phyloP scores from a whole-genome alignment of 129 eudicot species.

The Deinandra increscens region DNA sequence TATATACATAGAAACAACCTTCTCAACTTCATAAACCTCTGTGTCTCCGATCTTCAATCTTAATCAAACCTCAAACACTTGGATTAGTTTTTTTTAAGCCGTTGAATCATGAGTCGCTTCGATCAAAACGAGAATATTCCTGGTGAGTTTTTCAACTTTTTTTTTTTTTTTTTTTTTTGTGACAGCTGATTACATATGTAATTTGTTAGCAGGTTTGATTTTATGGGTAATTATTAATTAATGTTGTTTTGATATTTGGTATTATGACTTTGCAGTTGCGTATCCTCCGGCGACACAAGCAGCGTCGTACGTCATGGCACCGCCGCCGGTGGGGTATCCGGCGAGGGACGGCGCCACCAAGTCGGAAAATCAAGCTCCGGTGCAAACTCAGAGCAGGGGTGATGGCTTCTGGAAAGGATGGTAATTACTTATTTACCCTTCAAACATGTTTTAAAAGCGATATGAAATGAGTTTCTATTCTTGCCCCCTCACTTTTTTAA shows the following conservation, averaged over 20 bases:
- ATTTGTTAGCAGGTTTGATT: neutral
- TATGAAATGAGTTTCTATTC: no score
- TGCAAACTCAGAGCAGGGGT: constrained; percentile 41
- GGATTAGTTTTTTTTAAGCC: no score
- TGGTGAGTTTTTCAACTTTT: constrained; percentile 36
- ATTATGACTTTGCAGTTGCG: constrained; percentile 32
- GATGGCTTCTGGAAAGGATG: constrained; percentile 76
- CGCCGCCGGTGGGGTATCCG: constrained; percentile 54
- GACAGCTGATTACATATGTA: neutral
- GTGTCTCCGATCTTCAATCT: constrained; percentile 4
- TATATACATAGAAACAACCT: constrained; percentile 20
- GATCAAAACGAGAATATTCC: constrained; percentile 46
- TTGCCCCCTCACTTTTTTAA: no score
- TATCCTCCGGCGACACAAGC: constrained; percentile 39
- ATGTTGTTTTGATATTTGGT: neutral
- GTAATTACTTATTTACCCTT: constrained; percentile 9
- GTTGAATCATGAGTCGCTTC: constrained; percentile 34
- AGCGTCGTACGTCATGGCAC: constrained; percentile 32
- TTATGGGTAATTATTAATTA: neutral
- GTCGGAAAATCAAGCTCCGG: constrained; percentile 9
- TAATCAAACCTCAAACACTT: neutral
- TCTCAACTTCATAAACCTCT: neutral
- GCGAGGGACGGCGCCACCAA: constrained; percentile 22
- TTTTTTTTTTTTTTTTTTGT: no score
- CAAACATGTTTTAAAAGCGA: no score